Conservation (phyloP, 129 eudicot genomes). For the Smallanthus sonchifolius region DNA sequence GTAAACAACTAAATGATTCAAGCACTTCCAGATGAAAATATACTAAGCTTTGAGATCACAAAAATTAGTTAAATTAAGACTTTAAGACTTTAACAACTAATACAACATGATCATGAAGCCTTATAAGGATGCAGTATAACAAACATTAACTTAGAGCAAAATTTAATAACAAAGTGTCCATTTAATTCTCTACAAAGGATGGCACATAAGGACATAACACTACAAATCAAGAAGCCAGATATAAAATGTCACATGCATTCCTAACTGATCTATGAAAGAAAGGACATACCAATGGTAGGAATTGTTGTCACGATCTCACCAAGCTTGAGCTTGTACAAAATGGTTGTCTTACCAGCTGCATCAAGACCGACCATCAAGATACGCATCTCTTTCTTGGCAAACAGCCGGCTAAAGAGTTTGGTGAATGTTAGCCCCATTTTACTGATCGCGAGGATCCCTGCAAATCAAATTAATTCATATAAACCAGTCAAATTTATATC, state of each 20-base stretch:
- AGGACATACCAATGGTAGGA: slow-evolving; percentile 61
- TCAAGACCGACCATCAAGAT: slow-evolving; percentile 70
- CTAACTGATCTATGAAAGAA: not conserved
- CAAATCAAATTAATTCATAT: slow-evolving; percentile 13
- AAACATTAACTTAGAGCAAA: not conserved
- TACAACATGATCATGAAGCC: not conserved
- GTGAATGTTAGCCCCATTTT: slow-evolving; percentile 91
- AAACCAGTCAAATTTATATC: not conserved
- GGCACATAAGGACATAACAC: not conserved
- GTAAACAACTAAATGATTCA: not conserved
- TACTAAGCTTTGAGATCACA: not conserved
- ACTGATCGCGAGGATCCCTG: slow-evolving; percentile 45
- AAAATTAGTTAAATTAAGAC: not conserved
- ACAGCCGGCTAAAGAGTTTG: slow-evolving; percentile 75
- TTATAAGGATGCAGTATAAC: not conserved
- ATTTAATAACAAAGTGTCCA: not conserved
- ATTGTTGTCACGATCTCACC: slow-evolving; percentile 68
- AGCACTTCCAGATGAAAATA: not conserved
- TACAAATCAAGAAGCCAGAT: not conserved
- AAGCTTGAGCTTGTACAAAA: slow-evolving; percentile 67
- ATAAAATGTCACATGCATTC: not conserved
- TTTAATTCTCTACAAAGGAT: not conserved
- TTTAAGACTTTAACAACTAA: not conserved
- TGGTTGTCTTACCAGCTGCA: slow-evolving; percentile 76
- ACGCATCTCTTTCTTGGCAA: slow-evolving; percentile 68